Percentiles rank a stretch among this genome's conserved stretches.
phyloP scores from a whole-genome alignment of 108 stramenopile species.

The Nitzschia palea region DNA sequence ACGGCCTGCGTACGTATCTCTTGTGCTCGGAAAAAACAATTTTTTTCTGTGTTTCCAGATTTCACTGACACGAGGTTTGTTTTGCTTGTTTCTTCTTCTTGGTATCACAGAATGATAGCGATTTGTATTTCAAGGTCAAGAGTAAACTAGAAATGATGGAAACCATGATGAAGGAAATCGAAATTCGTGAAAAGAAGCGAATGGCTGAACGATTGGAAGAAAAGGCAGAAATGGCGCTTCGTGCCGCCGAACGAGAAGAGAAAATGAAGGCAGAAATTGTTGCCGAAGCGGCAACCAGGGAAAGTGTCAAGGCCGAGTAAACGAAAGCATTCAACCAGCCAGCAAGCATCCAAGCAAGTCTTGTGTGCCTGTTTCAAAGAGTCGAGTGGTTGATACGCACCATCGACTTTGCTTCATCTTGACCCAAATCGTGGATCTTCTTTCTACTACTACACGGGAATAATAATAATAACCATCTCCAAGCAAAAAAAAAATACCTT shows the following conservation, averaged over 20 bases:
- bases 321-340: no score
- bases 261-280: slow-evolving; percentile 66
- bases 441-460: no score
- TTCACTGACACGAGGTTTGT: neutral
- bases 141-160: slow-evolving; percentile 94
- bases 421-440: no score
- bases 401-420: no score
- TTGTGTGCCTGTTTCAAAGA: no score
- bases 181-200: slow-evolving; percentile 96
- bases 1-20: slow-evolving; percentile 87
- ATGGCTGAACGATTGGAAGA: slow-evolving; percentile 94
- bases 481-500: no score
- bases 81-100: slow-evolving; percentile 8
- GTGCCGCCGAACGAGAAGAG: slow-evolving; percentile 76
- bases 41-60: neutral
- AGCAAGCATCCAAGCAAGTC: no score
- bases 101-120: slow-evolving; percentile 72
- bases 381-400: no score
- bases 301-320: slow-evolving; percentile 20
- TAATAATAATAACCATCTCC: no score
- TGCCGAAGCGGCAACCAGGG: slow-evolving; percentile 38
- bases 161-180: slow-evolving; percentile 98
- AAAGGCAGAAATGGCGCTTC: slow-evolving; percentile 86
- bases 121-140: slow-evolving; percentile 81
- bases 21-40: neutral